Base-by-base conservation (phyloP, 192 early-diverging fungal genomes). In the Linnemannia hyalina region DNA sequence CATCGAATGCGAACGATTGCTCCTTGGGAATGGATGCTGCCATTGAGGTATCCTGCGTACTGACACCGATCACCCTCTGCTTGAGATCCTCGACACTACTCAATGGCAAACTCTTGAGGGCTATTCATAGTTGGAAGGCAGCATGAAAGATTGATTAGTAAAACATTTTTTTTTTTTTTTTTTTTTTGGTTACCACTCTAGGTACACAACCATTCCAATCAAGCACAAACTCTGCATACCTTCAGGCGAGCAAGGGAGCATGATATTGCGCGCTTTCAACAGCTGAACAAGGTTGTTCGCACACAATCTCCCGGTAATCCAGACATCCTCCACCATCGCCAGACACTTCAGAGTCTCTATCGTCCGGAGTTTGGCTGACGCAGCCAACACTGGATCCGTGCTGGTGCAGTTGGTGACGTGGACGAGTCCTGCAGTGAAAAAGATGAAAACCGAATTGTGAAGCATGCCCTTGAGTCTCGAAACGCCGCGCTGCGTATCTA, bases 331-430 rank as follows among this genome's bases (percentile, higher is more conserved):
- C 9, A 86, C 70, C 26, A 74, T 68, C 16, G 78, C 57, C 55
- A 86, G n/a, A n/a, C 84, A 86, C 46, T 73, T 80, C 35, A 86
- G 40, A 6, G 80, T 81, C 71, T 86, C 84, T 15, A 86, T 81
- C 3, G 84, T 86, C n/a, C 79, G 74, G 1, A 82, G 40, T 47
- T 86, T 90, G 11, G 89, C 82, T 2, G 87, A 81, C 4, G 81
- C 83, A 29, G 86, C 84, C 44, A 90, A 46, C 10, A 69, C 68
- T 6, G 78, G 68, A 32, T 90, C 82, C 9, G 80, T 70, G 65
- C 84, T 84, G 5, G 83, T 81, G 29, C 86, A 87, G 65, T 88
- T 90, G 55, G 78, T 88, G 22, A 85, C 86, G 71, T 90, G 89
- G 54, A 88, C 83, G 52, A 88, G 70, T 36, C 86, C 82, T 36